A percentile compares a stretch with the other conserved stretches of the same genome.
Evolutionary conservation across 768 basidiomycete species (phyloP).

Genomic region (Kwoniella dejecticola): DNA sequence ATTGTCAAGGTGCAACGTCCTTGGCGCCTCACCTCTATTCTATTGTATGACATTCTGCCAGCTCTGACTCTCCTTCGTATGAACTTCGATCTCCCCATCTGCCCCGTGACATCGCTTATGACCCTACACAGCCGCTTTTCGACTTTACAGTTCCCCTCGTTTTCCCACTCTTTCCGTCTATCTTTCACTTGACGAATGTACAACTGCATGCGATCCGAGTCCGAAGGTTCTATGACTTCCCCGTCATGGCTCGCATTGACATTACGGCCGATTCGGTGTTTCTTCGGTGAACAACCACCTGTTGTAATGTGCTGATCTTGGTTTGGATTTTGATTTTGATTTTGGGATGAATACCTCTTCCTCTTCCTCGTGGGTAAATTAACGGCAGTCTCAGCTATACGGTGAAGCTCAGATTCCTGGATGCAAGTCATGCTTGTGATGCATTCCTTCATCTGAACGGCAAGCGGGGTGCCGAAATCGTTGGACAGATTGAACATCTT

Average conservation of each 20-base stretch:
- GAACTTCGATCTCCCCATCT: constrained; percentile 27
- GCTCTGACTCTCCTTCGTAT: constrained; percentile 11
- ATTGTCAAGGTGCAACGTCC: too few species aligned
- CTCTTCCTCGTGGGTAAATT: not conserved
- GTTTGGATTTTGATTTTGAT: too few species aligned
- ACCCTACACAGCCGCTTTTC: constrained; percentile 18
- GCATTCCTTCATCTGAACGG: too few species aligned
- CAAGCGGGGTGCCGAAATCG: too few species aligned
- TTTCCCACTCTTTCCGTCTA: constrained; percentile 6
- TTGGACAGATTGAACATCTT: too few species aligned
- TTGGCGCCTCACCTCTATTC: constrained; percentile 22
- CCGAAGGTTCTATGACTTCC: too few species aligned
- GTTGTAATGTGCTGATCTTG: too few species aligned
- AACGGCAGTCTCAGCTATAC: not conserved
- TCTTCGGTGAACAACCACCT: not conserved
- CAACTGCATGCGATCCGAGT: not conserved
- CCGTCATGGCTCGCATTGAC: too few species aligned
- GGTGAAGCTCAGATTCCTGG: too few species aligned
- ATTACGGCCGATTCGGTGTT: not conserved
- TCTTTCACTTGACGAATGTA: not conserved
- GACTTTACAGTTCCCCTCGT: not conserved
- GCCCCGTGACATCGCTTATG: constrained; percentile 25
- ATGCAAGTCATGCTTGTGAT: too few species aligned
- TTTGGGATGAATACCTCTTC: not conserved
- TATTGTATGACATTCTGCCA: constrained; percentile 21